Evolutionary conservation across 352 stramenopile genomes (phyloP).

Genomic region (Aphanomyces cochlioides): DNA sequence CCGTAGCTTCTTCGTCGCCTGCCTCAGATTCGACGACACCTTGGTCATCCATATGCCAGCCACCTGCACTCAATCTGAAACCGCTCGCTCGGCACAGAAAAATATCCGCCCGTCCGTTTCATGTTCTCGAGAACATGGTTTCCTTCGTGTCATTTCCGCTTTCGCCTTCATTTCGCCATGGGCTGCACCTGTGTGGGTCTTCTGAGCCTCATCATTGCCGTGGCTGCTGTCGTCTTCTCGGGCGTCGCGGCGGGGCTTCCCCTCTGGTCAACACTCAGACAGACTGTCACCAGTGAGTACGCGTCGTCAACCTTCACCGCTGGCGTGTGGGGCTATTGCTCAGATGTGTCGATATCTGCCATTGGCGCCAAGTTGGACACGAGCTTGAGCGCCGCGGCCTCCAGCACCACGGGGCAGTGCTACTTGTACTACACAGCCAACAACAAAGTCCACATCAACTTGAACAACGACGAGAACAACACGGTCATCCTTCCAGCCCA

Average conservation of each 20-base stretch:
- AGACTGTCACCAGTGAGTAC: constrained; percentile 9
- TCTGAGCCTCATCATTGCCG: constrained; percentile 9
- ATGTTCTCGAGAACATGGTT: constrained; percentile 4
- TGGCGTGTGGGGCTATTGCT: constrained; percentile 28
- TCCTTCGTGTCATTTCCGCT: constrained; percentile 17
- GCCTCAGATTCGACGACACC: not conserved
- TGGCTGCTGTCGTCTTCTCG: constrained; percentile 17
- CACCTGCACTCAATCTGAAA: too few relatives aligned
- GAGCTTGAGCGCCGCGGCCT: not conserved
- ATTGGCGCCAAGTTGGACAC: not conserved
- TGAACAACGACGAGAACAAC: constrained; percentile 18
- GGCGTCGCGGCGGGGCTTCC: constrained; percentile 11
- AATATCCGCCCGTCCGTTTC: constrained; percentile 16
- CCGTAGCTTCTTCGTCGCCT: not conserved
- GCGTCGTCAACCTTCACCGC: constrained; percentile 20
- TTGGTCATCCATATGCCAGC: too few relatives aligned
- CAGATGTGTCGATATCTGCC: constrained; percentile 20
- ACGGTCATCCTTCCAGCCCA: constrained; percentile 18
- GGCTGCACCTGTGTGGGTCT: constrained; percentile 22
- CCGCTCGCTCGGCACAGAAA: not conserved
- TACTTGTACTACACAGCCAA: constrained; percentile 24
- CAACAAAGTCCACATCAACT: constrained; percentile 7
- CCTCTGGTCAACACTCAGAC: constrained; percentile 21
- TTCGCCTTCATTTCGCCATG: constrained; percentile 20
- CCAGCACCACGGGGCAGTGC: constrained; percentile 16